phyloP scores from a whole-genome alignment of 768 basidiomycete species.

The Mycena vulgaris region DNA sequence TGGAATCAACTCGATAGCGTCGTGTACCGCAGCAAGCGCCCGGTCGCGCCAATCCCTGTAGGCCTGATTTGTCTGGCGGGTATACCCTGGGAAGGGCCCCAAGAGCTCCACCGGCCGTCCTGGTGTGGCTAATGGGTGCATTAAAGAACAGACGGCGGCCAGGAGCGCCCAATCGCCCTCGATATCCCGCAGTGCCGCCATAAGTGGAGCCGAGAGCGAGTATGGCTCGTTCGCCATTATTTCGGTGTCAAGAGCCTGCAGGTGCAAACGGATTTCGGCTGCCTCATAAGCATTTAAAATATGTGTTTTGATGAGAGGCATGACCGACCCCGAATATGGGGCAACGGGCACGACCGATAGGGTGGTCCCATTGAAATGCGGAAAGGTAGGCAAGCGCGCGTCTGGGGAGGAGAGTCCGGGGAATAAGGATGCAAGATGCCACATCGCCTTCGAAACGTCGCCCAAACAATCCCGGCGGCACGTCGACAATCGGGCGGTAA shows the following conservation, averaged over 20 bases:
- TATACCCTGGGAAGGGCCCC: slow-evolving; percentile 24
- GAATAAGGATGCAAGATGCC: slow-evolving; percentile 32
- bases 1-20: slow-evolving; percentile 16
- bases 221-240: slow-evolving; percentile 5
- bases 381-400: slow-evolving; percentile 13
- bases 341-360: slow-evolving; percentile 24
- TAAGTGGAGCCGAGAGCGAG: background rate
- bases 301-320: slow-evolving; percentile 28
- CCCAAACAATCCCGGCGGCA: slow-evolving; percentile 22
- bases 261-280: slow-evolving; percentile 15
- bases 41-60: slow-evolving; percentile 23
- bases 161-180: slow-evolving; percentile 31
- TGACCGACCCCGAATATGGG: slow-evolving; percentile 27
- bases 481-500: slow-evolving; percentile 24
- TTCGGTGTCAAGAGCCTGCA: slow-evolving; percentile 22
- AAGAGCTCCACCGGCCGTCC: slow-evolving; percentile 23
- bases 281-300: slow-evolving; percentile 31
- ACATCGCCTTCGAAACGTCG: slow-evolving; percentile 33
- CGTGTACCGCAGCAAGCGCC: slow-evolving; percentile 13
- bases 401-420: slow-evolving; percentile 25
- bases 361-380: slow-evolving; percentile 23
- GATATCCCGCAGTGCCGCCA: background rate
- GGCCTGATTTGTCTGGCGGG: slow-evolving; percentile 5
- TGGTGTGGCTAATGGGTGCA: slow-evolving; percentile 10
- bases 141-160: slow-evolving; percentile 23